Base-by-base conservation (phyloP, 805 yeast genomes). In the Wickerhamomyces canadensis region DNA sequence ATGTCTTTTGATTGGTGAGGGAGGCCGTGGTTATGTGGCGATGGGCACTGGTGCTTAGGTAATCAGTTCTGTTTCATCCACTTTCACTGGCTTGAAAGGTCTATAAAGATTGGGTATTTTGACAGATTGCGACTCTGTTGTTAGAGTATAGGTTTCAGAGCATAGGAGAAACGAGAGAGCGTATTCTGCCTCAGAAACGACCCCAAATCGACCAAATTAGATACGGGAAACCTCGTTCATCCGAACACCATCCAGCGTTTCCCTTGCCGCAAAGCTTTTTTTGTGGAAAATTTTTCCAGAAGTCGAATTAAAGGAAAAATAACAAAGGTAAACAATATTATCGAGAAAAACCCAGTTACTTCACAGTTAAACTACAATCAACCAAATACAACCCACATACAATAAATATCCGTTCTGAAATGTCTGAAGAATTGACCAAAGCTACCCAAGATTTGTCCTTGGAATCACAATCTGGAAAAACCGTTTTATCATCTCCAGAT, bases 401-500 rank as follows among this genome's bases (percentile, higher is more conserved):
- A 8, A 29, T 14, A 19, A 13, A 28, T 16, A 8, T 19, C n/a
- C n/a, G n/a, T 13, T 6, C 17, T n/a, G 16, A 18, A 36, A 51
- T 51, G 56, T 45, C 58, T 19, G 57, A 48, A 39, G 58, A 53
- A 50, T 45, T 53, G 40, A 39, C 37, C 42, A 44, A 52, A 42
- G 54, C 57, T 33, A 49, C 58, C 26, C 27, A 50, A 40, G 47
- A 54, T 19, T 42, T 54, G 19, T 35, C 55, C 13, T 35, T 54
- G 16, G 52, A 51, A 14, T 15, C 33, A 16, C 31, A 36, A 34
- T 45, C 34, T 37, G 47, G 36, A 38, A 54, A 51, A 44, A 54
- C 66, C 21, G 60, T 58, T 27, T 48, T 58, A 34, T 44, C 58
- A 23, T 56, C 49, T 33, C 44, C 47, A 30, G 51, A 58, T 25